These are phyloP conservation scores for Lolium multiflorum DNA, from an alignment of 176 grass and related monocot species.

Conservation along the genomic window DNA sequence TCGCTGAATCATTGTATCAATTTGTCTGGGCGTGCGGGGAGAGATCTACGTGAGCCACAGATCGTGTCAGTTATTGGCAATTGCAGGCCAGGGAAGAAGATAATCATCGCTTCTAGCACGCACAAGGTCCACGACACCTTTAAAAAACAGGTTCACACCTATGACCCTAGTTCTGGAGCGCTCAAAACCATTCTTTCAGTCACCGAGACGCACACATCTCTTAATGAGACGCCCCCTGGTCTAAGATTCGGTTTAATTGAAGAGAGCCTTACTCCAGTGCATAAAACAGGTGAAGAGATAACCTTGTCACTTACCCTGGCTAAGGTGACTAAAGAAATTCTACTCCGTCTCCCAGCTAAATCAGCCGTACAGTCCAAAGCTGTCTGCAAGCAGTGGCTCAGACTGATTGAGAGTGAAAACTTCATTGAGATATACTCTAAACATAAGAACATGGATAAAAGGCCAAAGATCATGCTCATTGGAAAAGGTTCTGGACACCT, in stretches of 20 bases:
- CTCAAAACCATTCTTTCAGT: neutral
- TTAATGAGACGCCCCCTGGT: neutral
- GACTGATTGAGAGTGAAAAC: too few relatives aligned
- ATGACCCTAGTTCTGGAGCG: neutral
- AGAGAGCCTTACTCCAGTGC: neutral
- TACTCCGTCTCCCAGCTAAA: too few relatives aligned
- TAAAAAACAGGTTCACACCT: neutral
- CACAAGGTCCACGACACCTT: neutral
- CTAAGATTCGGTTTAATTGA: constrained; percentile 10
- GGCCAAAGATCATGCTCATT: too few relatives aligned
- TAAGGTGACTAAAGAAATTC: too few relatives aligned
- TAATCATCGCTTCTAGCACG: neutral
- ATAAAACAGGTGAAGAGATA: constrained; percentile 4
- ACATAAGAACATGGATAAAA: too few relatives aligned
- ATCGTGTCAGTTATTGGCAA: neutral
- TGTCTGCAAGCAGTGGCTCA: too few relatives aligned
- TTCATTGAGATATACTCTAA: too few relatives aligned
- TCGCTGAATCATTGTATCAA: neutral
- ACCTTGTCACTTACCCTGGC: neutral
- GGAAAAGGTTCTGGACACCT: too few relatives aligned
- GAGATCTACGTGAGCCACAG: neutral
- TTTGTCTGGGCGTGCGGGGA: neutral
- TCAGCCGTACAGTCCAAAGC: too few relatives aligned
- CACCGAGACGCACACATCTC: neutral
- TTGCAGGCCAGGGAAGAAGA: neutral